Conservation (phyloP, 179 eudicot genomes). For the Carnegiea gigantea region DNA sequence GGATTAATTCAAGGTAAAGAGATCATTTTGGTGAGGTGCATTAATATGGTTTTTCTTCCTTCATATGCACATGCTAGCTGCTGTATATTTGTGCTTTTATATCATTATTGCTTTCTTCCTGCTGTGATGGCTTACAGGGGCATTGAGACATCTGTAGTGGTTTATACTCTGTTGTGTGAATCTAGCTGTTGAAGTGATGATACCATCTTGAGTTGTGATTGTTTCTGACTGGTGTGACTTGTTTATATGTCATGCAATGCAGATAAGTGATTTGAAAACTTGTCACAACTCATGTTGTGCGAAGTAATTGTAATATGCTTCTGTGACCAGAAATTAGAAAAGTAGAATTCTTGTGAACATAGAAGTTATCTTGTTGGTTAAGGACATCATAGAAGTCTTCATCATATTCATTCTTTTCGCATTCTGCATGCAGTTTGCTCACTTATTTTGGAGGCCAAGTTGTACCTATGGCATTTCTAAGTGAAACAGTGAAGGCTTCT, state of each 20-base stretch:
- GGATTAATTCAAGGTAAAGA: constrained; percentile 11
- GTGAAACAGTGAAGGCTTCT: background rate
- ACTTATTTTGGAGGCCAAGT: background rate
- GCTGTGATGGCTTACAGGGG: constrained; percentile 14
- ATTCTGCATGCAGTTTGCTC: background rate
- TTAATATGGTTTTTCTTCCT: background rate
- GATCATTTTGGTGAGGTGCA: background rate
- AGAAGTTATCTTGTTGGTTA: background rate
- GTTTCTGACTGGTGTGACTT: constrained; percentile 15
- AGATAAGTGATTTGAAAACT: background rate
- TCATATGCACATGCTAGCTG: background rate
- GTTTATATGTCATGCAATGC: background rate
- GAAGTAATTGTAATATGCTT: constrained; percentile 2
- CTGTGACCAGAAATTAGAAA: constrained; percentile 3
- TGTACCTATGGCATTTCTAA: background rate
- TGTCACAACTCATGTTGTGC: background rate
- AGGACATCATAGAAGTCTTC: background rate
- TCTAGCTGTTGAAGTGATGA: background rate
- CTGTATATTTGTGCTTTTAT: background rate
- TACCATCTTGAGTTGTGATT: background rate
- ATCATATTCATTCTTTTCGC: background rate
- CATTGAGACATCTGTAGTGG: background rate
- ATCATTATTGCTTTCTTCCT: constrained; percentile 1
- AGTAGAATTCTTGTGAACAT: background rate
- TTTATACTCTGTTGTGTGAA: background rate